These are phyloP conservation scores for Plantago major DNA, from an alignment of 257 asterid species.

Conservation along the genomic window DNA sequence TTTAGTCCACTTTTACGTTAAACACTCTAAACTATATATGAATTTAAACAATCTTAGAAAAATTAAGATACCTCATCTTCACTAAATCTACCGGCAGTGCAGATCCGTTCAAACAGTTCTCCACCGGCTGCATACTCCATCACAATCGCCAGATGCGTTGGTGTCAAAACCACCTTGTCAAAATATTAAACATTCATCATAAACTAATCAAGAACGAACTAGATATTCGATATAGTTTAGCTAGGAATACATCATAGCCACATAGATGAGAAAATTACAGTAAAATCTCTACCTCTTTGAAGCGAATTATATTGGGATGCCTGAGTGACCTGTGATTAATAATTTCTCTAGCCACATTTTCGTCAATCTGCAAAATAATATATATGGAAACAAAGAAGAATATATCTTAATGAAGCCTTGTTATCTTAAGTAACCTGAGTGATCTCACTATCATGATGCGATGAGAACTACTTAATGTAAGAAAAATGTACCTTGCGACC, in stretches of 20 bases:
- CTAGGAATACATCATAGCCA: too few relatives aligned
- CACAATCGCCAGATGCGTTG: constrained; percentile 55
- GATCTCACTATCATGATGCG: too few relatives aligned
- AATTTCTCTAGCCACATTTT: constrained; percentile 75
- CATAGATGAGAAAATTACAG: too few relatives aligned
- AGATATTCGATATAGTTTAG: too few relatives aligned
- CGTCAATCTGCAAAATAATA: constrained; percentile 62
- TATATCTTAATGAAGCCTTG: too few relatives aligned
- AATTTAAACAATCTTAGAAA: too few relatives aligned
- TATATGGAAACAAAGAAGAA: too few relatives aligned
- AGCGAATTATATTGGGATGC: constrained; percentile 80
- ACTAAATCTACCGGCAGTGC: constrained; percentile 59
- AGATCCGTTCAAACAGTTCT: constrained; percentile 61
- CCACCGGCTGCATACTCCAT: constrained; percentile 87
- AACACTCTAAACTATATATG: too few relatives aligned
- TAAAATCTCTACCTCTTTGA: constrained; percentile 75
- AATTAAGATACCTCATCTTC: constrained; percentile 47
- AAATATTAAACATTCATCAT: neutral
- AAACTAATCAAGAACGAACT: too few relatives aligned
- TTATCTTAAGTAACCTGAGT: too few relatives aligned
- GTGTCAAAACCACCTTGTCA: constrained; percentile 46
- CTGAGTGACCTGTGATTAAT: constrained; percentile 75
- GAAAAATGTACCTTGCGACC: constrained; percentile 47
- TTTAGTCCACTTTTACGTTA: too few relatives aligned
- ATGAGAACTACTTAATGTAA: too few relatives aligned